Evolutionary conservation across 192 early-diverging fungal species (phyloP).

Genomic region (Linderina pennispora): DNA sequence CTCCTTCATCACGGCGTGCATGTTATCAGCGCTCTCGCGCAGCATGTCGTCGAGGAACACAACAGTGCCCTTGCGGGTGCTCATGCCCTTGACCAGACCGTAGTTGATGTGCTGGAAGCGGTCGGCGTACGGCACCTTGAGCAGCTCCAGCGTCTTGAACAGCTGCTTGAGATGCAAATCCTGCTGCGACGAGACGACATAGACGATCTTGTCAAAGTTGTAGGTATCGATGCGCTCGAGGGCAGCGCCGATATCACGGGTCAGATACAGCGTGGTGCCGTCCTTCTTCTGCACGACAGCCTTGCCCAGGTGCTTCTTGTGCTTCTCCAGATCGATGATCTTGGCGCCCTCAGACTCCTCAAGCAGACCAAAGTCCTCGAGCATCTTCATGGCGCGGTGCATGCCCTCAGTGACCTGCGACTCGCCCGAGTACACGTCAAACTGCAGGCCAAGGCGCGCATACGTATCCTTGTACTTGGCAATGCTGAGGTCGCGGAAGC

Average conservation of each 20-base stretch:
- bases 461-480: conserved; percentile 91
- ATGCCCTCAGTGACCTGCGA: conserved; percentile 80
- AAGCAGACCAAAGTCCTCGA: conserved; percentile 66
- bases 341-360: conserved; percentile 77
- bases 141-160: conserved; percentile 84
- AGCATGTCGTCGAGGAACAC: conserved; percentile 96
- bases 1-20: conserved; percentile 88
- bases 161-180: conserved; percentile 90
- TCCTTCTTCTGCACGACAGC: conserved; percentile 85
- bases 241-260: conserved; percentile 95
- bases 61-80: conserved; percentile 91
- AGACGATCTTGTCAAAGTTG: conserved; percentile 89
- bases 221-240: conserved; percentile 82
- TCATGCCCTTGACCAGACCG: conserved; percentile 93
- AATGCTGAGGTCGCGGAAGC: conserved; percentile 85
- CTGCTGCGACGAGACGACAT: conserved; percentile 88
- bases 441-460: conserved; percentile 81
- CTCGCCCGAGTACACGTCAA: conserved; percentile 95
- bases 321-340: conserved; percentile 74
- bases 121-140: conserved; percentile 76
- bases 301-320: conserved; percentile 81
- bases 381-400: conserved; percentile 59
- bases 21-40: conserved; percentile 73
- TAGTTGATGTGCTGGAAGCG: conserved; percentile 88
- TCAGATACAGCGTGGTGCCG: conserved; percentile 89